These are phyloP conservation scores for Botrytis fragariae DNA, from an alignment of 2,329 filamentous ascomycete genomes.

Conservation along the genomic window DNA sequence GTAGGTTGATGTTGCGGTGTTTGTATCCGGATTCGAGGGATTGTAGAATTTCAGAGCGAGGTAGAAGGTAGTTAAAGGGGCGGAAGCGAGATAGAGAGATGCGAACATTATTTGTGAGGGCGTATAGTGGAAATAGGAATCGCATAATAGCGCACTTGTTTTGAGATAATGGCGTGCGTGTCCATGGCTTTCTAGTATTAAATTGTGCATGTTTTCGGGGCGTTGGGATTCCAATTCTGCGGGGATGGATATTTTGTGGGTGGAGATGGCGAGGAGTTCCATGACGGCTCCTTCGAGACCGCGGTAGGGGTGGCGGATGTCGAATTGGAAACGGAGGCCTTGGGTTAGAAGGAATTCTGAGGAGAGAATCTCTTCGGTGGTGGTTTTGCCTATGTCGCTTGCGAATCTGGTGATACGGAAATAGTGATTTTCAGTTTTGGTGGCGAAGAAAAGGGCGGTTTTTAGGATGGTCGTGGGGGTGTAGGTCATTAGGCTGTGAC, in stretches of 20 bases:
- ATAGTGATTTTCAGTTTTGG: slow-evolving; percentile 86
- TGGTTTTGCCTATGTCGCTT: slow-evolving; percentile 66
- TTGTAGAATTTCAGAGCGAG: slow-evolving; percentile 35
- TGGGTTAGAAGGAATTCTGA: slow-evolving; percentile 93
- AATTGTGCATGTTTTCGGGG: slow-evolving; percentile 38
- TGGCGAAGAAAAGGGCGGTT: slow-evolving; percentile 87
- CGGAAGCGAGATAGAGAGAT: slow-evolving; percentile 72
- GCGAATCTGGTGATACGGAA: slow-evolving; percentile 58
- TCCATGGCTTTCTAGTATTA: slow-evolving; percentile 63
- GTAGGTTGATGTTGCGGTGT: neutral
- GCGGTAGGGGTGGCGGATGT: slow-evolving; percentile 86
- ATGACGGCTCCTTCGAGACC: slow-evolving; percentile 83
- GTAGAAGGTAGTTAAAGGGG: slow-evolving; percentile 48
- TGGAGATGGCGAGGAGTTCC: slow-evolving; percentile 55
- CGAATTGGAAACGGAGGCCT: slow-evolving; percentile 88
- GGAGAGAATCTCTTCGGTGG: slow-evolving; percentile 77
- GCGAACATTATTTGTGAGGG: slow-evolving; percentile 92
- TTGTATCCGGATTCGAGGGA: neutral
- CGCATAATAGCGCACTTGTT: slow-evolving; percentile 79
- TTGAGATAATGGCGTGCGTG: slow-evolving; percentile 72
- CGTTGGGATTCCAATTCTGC: slow-evolving; percentile 16
- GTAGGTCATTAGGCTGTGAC: slow-evolving; percentile 95
- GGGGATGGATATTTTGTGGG: slow-evolving; percentile 8
- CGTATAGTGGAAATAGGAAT: slow-evolving; percentile 96
- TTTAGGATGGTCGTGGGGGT: slow-evolving; percentile 86